Base-by-base conservation (phyloP, 2,329 filamentous ascomycete genomes). In the Raffaelea deltoideospora region DNA sequence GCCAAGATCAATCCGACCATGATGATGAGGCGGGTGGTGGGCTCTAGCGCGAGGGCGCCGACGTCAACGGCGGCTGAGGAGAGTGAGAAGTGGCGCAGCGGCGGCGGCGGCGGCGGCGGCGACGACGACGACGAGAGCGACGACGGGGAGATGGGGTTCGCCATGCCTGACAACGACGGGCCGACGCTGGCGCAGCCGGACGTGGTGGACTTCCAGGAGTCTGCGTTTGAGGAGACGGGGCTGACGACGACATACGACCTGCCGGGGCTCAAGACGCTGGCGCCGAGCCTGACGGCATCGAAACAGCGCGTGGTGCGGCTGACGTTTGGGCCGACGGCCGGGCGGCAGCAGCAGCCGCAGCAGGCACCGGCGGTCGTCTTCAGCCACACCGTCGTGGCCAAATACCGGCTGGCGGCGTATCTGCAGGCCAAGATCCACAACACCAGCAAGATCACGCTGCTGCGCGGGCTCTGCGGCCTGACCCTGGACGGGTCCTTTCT, bases 401-500 rank as follows among this genome's bases (percentile, higher is more conserved):
- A 78, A 53, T 67, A 74, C 45, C 67, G 68, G 39, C 61, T 68
- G 3, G 65, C 59, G 3, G 74, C 73, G 2, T 76, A 72, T 55
- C 63, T 79, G 36, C 67, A 69, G 41, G 71, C 70, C 14, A 60
- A 62, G 35, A 52, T 79, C 29, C 61, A 59, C 35, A 79, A 79
- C 50, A 57, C 51, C 14, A 70, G 65, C 47, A 64, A 62, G 42
- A 58, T 75, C 31, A 68, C 69, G 0, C 57, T 79, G 7, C 63
- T 76, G 17, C 57, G 58, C 34, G 73, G 72, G 5, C 60, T 61
- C 2, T 61, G 63, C 0, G 69, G 72, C 5, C 57, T 79, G 8
- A 76, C 69, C 1, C 63, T 79, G n/a, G 75, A 79, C 48, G 69
- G 71, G 3, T 63, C 62, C 9, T 79, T 78, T 53, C 56, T 79